Evolutionary conservation across 768 basidiomycete species (phyloP), one percentile per base, ranked within the genome.

Genomic region (Phylloporus sp.): DNA sequence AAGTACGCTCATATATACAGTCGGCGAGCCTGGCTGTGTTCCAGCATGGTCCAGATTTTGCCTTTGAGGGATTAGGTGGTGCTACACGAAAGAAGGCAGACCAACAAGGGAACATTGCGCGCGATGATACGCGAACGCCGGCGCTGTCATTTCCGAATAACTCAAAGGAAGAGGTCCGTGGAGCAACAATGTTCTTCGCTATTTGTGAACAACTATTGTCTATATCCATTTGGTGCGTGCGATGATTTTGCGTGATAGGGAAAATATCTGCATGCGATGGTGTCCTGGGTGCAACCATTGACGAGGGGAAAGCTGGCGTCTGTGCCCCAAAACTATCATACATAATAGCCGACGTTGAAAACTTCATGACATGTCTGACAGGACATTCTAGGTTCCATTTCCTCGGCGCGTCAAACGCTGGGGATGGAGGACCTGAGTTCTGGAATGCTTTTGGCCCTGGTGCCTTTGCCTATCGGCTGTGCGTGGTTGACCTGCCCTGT

Each of bases 381-480:
- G n/a, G 4, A 37, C 18, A 26, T 23, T 46, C 13, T 14, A 27
- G 24, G 11, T 36, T 24, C 17, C 31, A 18, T 54, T 27, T 38
- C 42, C 42, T 43, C 52, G 32, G 53, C 10, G 24, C 14, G 44
- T 39, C 38, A 23, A 23, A 24, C 10, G 35, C 4, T 14, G 28
- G 6, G 28, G 11, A 8, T 7, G 8, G 37, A 21, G 29, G 14
- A 14, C 13, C 1, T 28, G 28, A 14, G 11, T 28, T 28, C 27
- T 11, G 7, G 27, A n/a, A n/a, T n/a, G n/a, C n/a, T n/a, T n/a
- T n/a, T 27, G 27, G 7, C 31, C 58, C 58, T 59, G 58, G 59
- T 59, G 35, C 58, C 58, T 59, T 37, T 9, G 14, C 22, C n/a
- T 31, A 22, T 33, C 20, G 49, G 58, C 58, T 54, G 59, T 54